These are phyloP conservation scores for Artemisia princeps DNA, from an alignment of 140 eudicot species.

Conservation along the genomic window DNA sequence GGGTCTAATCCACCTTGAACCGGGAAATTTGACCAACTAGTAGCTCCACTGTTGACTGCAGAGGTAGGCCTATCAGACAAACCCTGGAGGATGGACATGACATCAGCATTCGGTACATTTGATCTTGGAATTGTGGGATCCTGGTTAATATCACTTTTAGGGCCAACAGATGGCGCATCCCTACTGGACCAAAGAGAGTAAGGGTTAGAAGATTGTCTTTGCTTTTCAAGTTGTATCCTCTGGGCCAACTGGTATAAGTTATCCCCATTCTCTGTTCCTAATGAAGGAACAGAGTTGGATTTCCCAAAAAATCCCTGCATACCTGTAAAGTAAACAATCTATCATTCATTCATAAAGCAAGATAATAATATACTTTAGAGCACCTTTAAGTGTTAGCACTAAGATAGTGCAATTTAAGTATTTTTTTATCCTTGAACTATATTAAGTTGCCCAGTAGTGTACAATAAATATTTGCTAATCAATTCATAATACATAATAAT, in stretches of 20 bases:
- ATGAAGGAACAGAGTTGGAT: conserved; percentile 35
- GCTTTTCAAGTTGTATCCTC: conserved; percentile 67
- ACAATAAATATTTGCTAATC: no score
- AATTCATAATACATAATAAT: no score
- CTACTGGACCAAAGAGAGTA: conserved; percentile 61
- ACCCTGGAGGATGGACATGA: conserved; percentile 59
- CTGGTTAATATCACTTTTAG: conserved; percentile 39
- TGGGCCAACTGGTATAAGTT: conserved; percentile 52
- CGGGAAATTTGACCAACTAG: conserved; percentile 58
- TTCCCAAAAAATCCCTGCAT: conserved; percentile 57
- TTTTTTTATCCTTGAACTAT: no score
- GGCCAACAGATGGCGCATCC: conserved; percentile 11
- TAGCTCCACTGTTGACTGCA: conserved; percentile 22
- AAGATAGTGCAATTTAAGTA: no score
- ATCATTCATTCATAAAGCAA: no score
- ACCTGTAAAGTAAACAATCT: conserved; percentile 37
- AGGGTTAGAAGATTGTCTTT: conserved; percentile 48
- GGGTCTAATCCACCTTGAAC: conserved; percentile 57
- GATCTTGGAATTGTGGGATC: conserved; percentile 45
- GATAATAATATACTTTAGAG: no score
- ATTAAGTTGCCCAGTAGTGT: no score
- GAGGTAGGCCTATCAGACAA: conserved; percentile 53
- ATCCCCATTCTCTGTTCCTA: conserved; percentile 58
- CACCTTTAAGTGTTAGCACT: no score
- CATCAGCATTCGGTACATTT: conserved; percentile 48